These are phyloP conservation scores for Boechera divaricarpa DNA, from an alignment of 345 rosid genomes.

Conservation along the genomic window DNA sequence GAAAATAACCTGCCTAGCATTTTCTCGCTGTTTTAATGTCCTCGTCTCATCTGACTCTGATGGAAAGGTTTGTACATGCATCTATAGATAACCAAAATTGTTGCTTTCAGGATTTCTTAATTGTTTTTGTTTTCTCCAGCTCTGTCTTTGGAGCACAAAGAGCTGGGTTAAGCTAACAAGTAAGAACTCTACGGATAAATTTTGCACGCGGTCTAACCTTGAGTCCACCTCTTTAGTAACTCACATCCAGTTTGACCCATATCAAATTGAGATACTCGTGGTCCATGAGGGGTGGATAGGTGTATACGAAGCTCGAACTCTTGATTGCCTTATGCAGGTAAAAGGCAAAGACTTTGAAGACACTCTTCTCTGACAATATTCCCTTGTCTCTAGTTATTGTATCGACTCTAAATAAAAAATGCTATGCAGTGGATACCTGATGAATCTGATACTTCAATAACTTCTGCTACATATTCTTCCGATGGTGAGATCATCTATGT, in stretches of 20 bases:
- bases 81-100: neutral
- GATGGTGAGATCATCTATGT: slow-evolving; percentile 43
- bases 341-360: slow-evolving; percentile 20
- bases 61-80: slow-evolving; percentile 38
- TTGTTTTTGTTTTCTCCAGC: slow-evolving; percentile 29
- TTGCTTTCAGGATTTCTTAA: slow-evolving; percentile 23
- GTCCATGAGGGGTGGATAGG: slow-evolving; percentile 31
- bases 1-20: slow-evolving; percentile 40
- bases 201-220: slow-evolving; percentile 27
- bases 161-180: slow-evolving; percentile 34
- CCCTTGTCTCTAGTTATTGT: slow-evolving; percentile 8
- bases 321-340: slow-evolving; percentile 43
- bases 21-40: slow-evolving; percentile 37
- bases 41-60: slow-evolving; percentile 45
- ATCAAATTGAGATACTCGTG: slow-evolving; percentile 41
- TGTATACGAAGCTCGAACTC: slow-evolving; percentile 22
- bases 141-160: slow-evolving; percentile 43
- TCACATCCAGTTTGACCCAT: slow-evolving; percentile 44
- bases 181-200: neutral
- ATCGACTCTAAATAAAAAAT: slow-evolving; percentile 1
- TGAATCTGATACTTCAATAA: slow-evolving; percentile 28
- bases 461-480: slow-evolving; percentile 37
- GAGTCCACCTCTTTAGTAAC: slow-evolving; percentile 23
- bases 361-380: slow-evolving; percentile 6
- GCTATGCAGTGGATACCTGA: slow-evolving; percentile 39